These are phyloP conservation scores for Nakazawaea pomicola DNA, from an alignment of 805 yeast genomes.

Conservation along the genomic window DNA sequence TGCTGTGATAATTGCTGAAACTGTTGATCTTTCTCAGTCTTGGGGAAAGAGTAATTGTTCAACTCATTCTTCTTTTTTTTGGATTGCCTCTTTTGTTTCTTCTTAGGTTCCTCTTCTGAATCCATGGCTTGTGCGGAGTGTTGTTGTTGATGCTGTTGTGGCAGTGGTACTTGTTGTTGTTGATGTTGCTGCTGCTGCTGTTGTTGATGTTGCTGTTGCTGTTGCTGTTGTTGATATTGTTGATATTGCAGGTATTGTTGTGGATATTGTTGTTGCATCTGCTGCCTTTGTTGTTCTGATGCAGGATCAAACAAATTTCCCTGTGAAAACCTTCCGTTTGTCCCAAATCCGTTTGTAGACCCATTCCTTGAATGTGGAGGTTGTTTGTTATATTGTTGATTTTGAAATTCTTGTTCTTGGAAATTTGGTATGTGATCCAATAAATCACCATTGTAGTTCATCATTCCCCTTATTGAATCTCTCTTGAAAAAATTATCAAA, in stretches of 20 bases:
- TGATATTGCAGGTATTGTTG: conserved; percentile 12
- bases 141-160: conserved; percentile 19
- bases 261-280: conserved; percentile 8
- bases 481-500: conserved; percentile 31
- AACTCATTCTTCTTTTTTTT: conserved; percentile 1
- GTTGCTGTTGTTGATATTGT: conserved; percentile 4
- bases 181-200: conserved; percentile 18
- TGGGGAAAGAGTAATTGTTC: conserved; percentile 9
- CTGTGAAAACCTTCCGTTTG: conserved; percentile 2
- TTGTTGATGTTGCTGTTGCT: conserved; percentile 16
- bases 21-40: conserved; percentile 6
- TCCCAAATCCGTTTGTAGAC: conserved; percentile 1
- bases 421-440: conserved; percentile 22
- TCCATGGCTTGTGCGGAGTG: conserved; percentile 15
- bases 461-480: conserved; percentile 25
- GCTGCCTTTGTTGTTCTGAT: conserved; percentile 4
- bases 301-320: conserved; percentile 7
- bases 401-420: conserved; percentile 17
- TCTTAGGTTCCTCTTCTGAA: conserved; percentile 15
- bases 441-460: conserved; percentile 23
- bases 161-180: conserved; percentile 9
- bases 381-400: conserved; percentile 6
- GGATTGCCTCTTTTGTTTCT: conserved; percentile 10
- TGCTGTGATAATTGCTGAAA: conserved; percentile 9
- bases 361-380: conserved; percentile 12